Conservation (phyloP, 2,329 filamentous ascomycete species). For the Ceratocystis eucalypticola region DNA sequence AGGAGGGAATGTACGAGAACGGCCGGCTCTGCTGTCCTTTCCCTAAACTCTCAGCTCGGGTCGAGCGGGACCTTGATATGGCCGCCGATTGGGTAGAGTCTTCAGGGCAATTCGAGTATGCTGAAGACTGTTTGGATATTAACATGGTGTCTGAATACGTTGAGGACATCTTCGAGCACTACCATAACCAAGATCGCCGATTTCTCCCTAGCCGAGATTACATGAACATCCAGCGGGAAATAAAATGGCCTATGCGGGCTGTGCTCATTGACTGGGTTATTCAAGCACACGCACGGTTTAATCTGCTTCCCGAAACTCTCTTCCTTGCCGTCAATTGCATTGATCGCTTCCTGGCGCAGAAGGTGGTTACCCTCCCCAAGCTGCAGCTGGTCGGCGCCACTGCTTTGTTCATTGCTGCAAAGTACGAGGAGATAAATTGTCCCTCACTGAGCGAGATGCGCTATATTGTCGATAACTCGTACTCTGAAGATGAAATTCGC, state of each 20-base stretch:
- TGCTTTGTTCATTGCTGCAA: constrained; percentile 87
- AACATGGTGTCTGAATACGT: constrained; percentile 97
- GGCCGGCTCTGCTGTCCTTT: constrained; percentile 51
- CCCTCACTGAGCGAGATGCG: constrained; percentile 90
- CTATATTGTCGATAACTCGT: constrained; percentile 94
- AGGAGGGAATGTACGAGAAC: constrained; percentile 44
- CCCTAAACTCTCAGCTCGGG: constrained; percentile 55
- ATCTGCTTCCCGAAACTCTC: constrained; percentile 80
- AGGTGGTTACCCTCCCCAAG: constrained; percentile 89
- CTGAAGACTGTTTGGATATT: constrained; percentile 90
- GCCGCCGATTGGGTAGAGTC: constrained; percentile 55
- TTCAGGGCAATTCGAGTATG: constrained; percentile 50
- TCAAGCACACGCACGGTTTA: constrained; percentile 87
- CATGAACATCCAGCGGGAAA: constrained; percentile 95
- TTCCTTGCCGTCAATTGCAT: constrained; percentile 96
- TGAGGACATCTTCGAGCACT: constrained; percentile 68
- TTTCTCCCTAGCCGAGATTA: constrained; percentile 85
- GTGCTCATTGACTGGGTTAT: constrained; percentile 97
- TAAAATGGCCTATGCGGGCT: constrained; percentile 97
- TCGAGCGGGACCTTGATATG: constrained; percentile 57
- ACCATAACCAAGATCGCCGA: constrained; percentile 22
- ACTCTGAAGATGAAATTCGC: constrained; percentile 78
- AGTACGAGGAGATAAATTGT: constrained; percentile 98
- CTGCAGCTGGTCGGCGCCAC: constrained; percentile 92
- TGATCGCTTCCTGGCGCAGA: constrained; percentile 86